Evolutionary conservation across 345 rosid genomes (phyloP), one percentile per base, ranked within the genome.

Genomic region (Acer yangbiense): DNA sequence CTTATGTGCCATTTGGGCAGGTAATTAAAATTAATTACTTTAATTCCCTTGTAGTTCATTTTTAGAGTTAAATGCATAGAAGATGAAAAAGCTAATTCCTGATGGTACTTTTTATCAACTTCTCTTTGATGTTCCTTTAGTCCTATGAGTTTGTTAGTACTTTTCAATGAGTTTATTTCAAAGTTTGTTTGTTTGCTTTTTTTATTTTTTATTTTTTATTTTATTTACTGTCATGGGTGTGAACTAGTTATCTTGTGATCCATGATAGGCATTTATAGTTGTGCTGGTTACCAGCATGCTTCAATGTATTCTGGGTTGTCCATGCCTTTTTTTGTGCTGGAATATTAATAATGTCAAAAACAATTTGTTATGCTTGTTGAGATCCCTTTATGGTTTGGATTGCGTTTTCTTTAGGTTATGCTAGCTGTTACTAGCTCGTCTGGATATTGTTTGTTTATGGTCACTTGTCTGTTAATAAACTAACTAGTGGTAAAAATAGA

Each of bases 1-100:
- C 97, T 67, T 95, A 95, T 84, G 92, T 95, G 29, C 99, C 99
- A 58, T 95, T 95, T 88, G 99, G 99, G 64, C 83, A 93, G 98
- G 98, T 93, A 82, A 14, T 63, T 69, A n/a, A 35, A 68, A 41
- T 71, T 80, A 43, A 62, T 52, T 68, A 32, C 29, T 74, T 73
- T 69, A 13, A 65, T 69, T 62, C 21, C 21, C 63, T 73, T 67
- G 23, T 52, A 18, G 48, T n/a, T 72, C 67, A 73, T 44, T 54
- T 50, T 18, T 55, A 14, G 23, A 52, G 58, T 17, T 52, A 72
- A 65, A 70, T 57, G 78, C 69, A 3, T 65, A 48, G 44, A 57
- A 65, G 61, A 73, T 55, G 76, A 23, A 72, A 62, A 27, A 46
- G 23, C 20, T 43, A 17, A 5, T 12, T 44, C 48, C 16, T 27